Conservation (phyloP, 805 yeast genomes). For the Candida verbasci region DNA sequence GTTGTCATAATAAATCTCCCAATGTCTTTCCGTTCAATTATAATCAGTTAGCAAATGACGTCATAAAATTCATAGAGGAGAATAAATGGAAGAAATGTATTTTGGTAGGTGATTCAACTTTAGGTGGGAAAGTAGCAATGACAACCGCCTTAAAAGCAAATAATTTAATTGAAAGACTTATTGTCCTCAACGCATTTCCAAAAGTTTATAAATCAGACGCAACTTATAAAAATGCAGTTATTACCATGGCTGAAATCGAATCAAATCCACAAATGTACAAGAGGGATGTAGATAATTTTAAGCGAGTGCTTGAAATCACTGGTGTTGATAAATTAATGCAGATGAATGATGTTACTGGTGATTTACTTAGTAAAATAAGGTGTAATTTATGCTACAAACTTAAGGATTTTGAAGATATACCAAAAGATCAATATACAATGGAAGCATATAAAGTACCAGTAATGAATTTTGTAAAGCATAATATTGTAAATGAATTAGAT, state of each 20-base stretch:
- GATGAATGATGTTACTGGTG: background rate
- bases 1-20: constrained; percentile 53
- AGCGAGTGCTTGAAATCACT: constrained; percentile 1
- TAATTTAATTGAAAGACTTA: constrained; percentile 32
- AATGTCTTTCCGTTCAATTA: constrained; percentile 43
- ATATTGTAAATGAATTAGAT: constrained; percentile 14
- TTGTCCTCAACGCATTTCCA: constrained; percentile 50
- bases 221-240: constrained; percentile 30
- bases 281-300: background rate
- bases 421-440: background rate
- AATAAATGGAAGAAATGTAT: constrained; percentile 13
- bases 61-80: constrained; percentile 28
- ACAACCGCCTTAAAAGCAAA: constrained; percentile 38
- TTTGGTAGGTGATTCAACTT: constrained; percentile 46
- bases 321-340: constrained; percentile 18
- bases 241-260: constrained; percentile 37
- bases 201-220: constrained; percentile 27
- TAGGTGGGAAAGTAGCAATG: constrained; percentile 61
- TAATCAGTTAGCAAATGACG: constrained; percentile 38
- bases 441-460: constrained; percentile 17
- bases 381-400: background rate
- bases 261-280: constrained; percentile 16
- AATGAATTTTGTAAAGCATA: constrained; percentile 15
- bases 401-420: background rate
- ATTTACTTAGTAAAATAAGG: background rate